Base-by-base conservation (phyloP, 306 rosid species). In the Glycyrrhiza uralensis region DNA sequence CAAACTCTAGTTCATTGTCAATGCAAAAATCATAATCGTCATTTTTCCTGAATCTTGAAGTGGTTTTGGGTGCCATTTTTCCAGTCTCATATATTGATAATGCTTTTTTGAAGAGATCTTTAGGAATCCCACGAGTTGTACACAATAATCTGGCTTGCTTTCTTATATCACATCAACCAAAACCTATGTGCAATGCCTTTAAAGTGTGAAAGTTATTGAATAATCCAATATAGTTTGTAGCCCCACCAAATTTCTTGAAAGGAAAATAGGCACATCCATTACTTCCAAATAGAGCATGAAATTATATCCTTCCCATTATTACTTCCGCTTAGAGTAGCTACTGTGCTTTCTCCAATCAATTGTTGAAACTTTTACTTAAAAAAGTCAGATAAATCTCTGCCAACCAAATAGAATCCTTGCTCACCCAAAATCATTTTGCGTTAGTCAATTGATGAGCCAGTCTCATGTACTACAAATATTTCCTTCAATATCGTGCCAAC, bases 151-250 rank as follows among this genome's bases (percentile, higher is more conserved):
- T 85, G 65, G 85, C 97, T 85, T 55, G 89, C 85, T 85, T 94
- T 91, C 98, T 13, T 94, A 94, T 62, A 77, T 87, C 74, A 94
- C 98, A 81, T 94, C 98, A 72, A 94, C 79, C 71, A 94, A 76
- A 94, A 94, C 41, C 98, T 96, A 84, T 91, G 82, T 33, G 96
- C 98, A 50, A 96, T 75, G 49, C 95, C 97, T n/a, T n/a, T n/a
- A n/a, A n/a, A n/a, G n/a, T 13, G 89, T 97, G 80, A 94, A 69
- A 26, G 87, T 92, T 85, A 94, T 97, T 91, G 84, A 83, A 94
- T 82, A 94, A 81, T 77, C 98, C 98, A 66, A 91, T 85, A 83
- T 94, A 94, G 74, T 94, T 97, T 29, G 98, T 97, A 49, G 98
- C 95, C 38, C 97, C 98, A 59, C n/a, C 92, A 36, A n/a, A n/a